Percentiles rank a stretch among this genome's conserved stretches.
Evolutionary conservation across 2,329 filamentous ascomycete species (phyloP).

Genomic region (Botryosphaeria dothidea): DNA sequence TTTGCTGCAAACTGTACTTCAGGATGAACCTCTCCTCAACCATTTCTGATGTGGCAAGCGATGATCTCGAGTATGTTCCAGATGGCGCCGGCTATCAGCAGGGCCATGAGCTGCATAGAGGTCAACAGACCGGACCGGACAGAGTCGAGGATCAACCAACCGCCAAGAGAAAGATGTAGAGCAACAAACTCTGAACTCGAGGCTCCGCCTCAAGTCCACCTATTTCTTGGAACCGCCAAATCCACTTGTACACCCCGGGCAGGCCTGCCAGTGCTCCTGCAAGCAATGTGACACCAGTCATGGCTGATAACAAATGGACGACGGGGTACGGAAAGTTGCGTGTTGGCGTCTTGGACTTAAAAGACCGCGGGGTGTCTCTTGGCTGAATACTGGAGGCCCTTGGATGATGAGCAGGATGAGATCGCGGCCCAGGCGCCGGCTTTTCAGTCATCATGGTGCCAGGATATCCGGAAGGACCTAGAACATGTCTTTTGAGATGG

Average conservation of each 20-base stretch:
- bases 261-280: not conserved
- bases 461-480: no score
- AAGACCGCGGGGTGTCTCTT: no score
- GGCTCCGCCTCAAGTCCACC: not conserved
- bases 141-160: not conserved
- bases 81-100: not conserved
- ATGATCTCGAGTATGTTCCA: not conserved
- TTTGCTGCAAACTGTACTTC: not conserved
- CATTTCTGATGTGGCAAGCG: not conserved
- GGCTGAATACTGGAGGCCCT: no score
- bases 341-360: no score
- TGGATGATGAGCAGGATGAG: no score
- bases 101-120: not conserved
- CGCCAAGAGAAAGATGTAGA: not conserved
- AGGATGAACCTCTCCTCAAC: not conserved
- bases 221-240: not conserved
- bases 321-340: no score
- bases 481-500: no score
- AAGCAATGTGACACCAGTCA: not conserved
- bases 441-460: no score
- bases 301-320: not conserved
- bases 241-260: not conserved
- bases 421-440: no score
- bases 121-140: not conserved
- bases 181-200: not conserved